phyloP scores from a whole-genome alignment of 768 basidiomycete species.

The Mycena pura region DNA sequence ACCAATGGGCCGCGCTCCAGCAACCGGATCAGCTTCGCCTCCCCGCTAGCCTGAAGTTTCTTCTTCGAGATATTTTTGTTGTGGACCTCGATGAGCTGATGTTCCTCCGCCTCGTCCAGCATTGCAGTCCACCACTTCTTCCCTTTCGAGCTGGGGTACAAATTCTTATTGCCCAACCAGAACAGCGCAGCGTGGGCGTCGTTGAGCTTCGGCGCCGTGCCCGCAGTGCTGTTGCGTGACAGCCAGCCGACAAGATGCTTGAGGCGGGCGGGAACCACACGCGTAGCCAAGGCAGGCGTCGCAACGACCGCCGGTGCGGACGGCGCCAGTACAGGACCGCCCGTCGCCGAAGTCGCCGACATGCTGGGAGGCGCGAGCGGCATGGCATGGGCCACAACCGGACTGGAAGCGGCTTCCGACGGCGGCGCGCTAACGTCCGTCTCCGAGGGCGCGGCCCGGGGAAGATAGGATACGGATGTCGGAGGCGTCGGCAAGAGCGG shows the following conservation, averaged over 20 bases:
- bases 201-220: neutral
- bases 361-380: no score
- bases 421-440: no score
- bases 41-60: slow-evolving; percentile 1
- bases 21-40: slow-evolving; percentile 9
- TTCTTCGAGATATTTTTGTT: neutral
- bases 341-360: neutral
- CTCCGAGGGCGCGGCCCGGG: no score
- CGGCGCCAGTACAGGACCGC: neutral
- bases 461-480: no score
- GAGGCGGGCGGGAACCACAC: neutral
- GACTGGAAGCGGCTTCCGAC: no score
- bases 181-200: neutral
- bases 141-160: neutral
- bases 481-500: no score
- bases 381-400: no score
- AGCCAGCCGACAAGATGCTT: neutral
- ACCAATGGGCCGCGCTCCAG: slow-evolving; percentile 4
- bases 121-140: neutral
- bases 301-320: neutral
- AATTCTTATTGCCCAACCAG: neutral
- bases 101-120: neutral
- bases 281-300: neutral
- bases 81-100: slow-evolving; percentile 4
- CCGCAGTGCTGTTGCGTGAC: neutral